These are phyloP conservation scores for Eurotiales sp. DNA, from an alignment of 2,329 filamentous ascomycete species.

Conservation along the genomic window DNA sequence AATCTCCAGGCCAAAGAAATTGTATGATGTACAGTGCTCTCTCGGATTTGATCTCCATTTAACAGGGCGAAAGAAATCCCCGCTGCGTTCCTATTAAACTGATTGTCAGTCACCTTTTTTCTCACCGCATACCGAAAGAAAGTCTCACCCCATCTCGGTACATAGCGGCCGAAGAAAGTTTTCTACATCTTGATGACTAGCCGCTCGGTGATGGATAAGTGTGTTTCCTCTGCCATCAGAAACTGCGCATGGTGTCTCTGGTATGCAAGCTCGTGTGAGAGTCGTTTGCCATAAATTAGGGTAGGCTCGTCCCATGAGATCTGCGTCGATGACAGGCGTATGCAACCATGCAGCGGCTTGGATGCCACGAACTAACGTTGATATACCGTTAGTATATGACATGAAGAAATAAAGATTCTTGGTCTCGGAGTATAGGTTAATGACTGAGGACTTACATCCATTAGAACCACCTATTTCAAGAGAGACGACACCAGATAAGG, in stretches of 20 bases:
- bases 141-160: slow-evolving; percentile 41
- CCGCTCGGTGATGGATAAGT: slow-evolving; percentile 41
- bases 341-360: slow-evolving; percentile 1
- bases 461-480: background rate
- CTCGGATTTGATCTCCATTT: background rate
- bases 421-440: background rate
- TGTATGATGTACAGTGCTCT: background rate
- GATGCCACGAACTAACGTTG: background rate
- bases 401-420: no score
- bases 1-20: slow-evolving; percentile 49
- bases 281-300: slow-evolving; percentile 46
- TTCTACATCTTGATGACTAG: slow-evolving; percentile 36
- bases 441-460: background rate
- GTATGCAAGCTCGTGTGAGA: slow-evolving; percentile 36
- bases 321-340: slow-evolving; percentile 35
- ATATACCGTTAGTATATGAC: background rate
- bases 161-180: slow-evolving; percentile 40
- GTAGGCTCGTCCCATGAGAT: slow-evolving; percentile 44
- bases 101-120: no score
- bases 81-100: slow-evolving; percentile 17
- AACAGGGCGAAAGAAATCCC: background rate
- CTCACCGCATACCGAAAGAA: no score
- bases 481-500: background rate
- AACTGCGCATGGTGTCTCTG: slow-evolving; percentile 41
- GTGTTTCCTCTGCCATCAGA: slow-evolving; percentile 42